These are phyloP conservation scores for Entomortierella parvispora DNA, from an alignment of 192 early-diverging fungal genomes.

Conservation along the genomic window DNA sequence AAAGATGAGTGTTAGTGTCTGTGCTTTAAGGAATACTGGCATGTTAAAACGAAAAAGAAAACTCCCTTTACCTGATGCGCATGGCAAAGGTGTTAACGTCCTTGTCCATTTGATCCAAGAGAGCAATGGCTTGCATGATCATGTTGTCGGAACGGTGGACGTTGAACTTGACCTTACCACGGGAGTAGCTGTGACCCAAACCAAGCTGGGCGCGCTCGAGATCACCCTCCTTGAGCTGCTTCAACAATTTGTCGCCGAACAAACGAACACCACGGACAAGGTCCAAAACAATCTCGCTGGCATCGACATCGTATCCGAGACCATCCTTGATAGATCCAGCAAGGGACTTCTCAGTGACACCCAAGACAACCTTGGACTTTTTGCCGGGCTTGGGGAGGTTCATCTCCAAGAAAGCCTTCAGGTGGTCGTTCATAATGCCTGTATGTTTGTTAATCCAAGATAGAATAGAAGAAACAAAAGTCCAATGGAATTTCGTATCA, in stretches of 20 bases:
- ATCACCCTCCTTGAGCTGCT: conserved; percentile 93
- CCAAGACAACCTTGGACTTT: conserved; percentile 79
- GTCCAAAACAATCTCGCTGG: conserved; percentile 88
- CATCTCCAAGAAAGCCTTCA: conserved; percentile 95
- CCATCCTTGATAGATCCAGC: conserved; percentile 78
- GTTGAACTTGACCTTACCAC: conserved; percentile 99
- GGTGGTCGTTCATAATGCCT: conserved; percentile 88
- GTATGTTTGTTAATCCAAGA: background rate
- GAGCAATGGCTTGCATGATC: conserved; percentile 87
- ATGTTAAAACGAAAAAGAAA: conserved; percentile 70
- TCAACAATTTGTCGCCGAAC: conserved; percentile 88
- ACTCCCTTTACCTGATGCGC: conserved; percentile 79
- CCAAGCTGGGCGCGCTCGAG: conserved; percentile 94
- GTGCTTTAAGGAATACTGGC: conserved; percentile 62
- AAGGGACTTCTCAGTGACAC: conserved; percentile 89
- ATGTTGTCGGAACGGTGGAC: conserved; percentile 98
- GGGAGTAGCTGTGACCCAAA: conserved; percentile 97
- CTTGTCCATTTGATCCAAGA: conserved; percentile 98
- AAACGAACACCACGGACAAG: conserved; percentile 94
- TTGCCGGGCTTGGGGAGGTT: conserved; percentile 88
- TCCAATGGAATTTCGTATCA: too few species aligned
- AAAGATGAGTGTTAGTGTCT: conserved; percentile 67
- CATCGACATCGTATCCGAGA: conserved; percentile 79
- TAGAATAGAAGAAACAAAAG: background rate
- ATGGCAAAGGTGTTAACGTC: conserved; percentile 98